phyloP scores from a whole-genome alignment of 352 stramenopile species.

The Pythium volutum region DNA sequence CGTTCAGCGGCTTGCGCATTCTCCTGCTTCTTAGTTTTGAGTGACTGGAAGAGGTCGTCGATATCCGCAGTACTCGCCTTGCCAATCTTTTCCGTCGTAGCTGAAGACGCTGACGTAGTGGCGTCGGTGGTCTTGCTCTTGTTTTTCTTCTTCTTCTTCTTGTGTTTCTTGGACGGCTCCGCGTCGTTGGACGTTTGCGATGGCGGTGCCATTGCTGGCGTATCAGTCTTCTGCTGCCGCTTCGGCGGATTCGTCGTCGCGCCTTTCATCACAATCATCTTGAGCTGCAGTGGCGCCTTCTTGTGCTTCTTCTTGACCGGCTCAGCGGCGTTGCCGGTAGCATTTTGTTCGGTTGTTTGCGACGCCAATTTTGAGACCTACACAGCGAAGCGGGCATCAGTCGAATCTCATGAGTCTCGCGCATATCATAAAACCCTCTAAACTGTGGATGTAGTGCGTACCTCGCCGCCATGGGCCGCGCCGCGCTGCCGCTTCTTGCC shows the following conservation, averaged over 20 bases:
- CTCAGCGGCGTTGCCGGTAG: not conserved
- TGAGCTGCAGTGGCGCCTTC: constrained; percentile 28
- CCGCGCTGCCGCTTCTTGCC: constrained; percentile 29
- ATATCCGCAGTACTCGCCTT: constrained; percentile 47
- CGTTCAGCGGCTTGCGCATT: constrained; percentile 54
- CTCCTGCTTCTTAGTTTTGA: constrained; percentile 78
- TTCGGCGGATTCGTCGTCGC: constrained; percentile 25
- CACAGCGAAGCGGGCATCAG: not conserved
- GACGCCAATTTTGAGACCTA: not conserved
- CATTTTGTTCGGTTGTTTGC: constrained; percentile 4
- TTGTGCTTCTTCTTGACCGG: constrained; percentile 28
- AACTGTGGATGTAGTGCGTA: not conserved
- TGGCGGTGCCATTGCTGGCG: not conserved
- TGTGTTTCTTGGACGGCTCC: constrained; percentile 18
- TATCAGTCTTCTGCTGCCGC: constrained; percentile 8
- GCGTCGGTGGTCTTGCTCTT: constrained; percentile 24
- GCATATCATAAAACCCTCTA: not conserved
- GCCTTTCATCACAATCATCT: constrained; percentile 26
- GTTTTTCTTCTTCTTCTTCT: constrained; percentile 63
- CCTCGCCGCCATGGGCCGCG: constrained; percentile 11
- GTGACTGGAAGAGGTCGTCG: constrained; percentile 71
- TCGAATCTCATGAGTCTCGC: not conserved
- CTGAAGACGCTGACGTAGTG: not conserved
- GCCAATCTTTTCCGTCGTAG: constrained; percentile 1
- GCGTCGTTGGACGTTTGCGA: constrained; percentile 1